phyloP scores from a whole-genome alignment of 345 rosid genomes.

The Brassica cretica region DNA sequence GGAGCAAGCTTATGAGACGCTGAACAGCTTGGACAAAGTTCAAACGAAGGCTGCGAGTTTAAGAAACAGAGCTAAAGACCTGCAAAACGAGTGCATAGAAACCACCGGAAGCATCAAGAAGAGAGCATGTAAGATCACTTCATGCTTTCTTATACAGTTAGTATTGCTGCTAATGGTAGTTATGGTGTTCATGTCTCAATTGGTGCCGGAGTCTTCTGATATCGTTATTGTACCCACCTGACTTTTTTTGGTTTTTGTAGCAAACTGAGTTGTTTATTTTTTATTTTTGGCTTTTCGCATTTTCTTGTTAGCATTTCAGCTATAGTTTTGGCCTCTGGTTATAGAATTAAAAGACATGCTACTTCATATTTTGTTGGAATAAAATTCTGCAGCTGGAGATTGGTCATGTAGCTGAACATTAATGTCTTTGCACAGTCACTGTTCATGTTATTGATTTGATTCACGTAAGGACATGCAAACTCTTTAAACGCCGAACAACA shows the following conservation, averaged over 20 bases:
- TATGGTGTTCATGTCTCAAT: slow-evolving; percentile 45
- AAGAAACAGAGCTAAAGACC: slow-evolving; percentile 51
- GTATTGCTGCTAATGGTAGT: slow-evolving; percentile 50
- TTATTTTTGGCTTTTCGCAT: background rate
- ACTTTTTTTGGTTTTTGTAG: slow-evolving; percentile 3
- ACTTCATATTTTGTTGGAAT: slow-evolving; percentile 1
- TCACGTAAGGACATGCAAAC: slow-evolving; percentile 64
- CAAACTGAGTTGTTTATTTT: slow-evolving; percentile 5
- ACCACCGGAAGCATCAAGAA: slow-evolving; percentile 48
- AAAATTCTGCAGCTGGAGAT: background rate
- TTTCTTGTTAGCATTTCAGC: slow-evolving; percentile 10
- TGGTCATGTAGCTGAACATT: slow-evolving; percentile 64
- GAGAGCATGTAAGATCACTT: slow-evolving; percentile 48
- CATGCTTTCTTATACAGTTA: slow-evolving; percentile 55
- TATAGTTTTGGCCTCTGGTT: slow-evolving; percentile 20
- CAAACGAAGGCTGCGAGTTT: slow-evolving; percentile 50
- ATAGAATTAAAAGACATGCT: background rate
- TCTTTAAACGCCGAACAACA: slow-evolving; percentile 60
- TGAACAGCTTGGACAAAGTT: slow-evolving; percentile 45
- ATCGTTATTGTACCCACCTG: slow-evolving; percentile 67
- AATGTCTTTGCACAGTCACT: slow-evolving; percentile 55
- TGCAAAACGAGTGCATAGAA: slow-evolving; percentile 47
- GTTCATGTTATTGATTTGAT: slow-evolving; percentile 47
- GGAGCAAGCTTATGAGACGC: slow-evolving; percentile 43
- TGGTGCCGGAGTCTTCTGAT: slow-evolving; percentile 41